These are phyloP conservation scores for Phytophthora pinifolia DNA, from an alignment of 352 stramenopile species.

Conservation along the genomic window DNA sequence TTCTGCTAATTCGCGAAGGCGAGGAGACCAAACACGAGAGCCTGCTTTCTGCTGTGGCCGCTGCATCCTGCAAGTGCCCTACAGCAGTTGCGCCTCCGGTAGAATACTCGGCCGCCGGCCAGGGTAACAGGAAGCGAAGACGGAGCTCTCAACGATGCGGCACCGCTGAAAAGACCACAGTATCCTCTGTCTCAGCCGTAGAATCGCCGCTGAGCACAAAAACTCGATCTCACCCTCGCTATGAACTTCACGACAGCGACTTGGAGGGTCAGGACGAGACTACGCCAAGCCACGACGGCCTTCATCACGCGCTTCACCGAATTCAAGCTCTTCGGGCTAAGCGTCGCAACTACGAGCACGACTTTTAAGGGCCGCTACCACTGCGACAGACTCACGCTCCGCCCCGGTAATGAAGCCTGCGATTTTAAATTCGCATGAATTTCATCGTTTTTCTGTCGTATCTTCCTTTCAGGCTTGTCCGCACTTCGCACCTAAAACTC, in stretches of 20 bases:
- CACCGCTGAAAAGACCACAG: background rate
- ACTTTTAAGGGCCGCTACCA: conserved; percentile 6
- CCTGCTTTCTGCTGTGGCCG: conserved; percentile 23
- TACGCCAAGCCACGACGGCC: conserved; percentile 18
- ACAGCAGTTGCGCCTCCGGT: conserved; percentile 1
- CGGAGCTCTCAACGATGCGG: conserved; percentile 1
- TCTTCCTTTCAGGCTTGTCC: too few species aligned
- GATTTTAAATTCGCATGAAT: conserved; percentile 22
- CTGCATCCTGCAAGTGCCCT: conserved; percentile 24
- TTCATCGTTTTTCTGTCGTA: conserved; percentile 35
- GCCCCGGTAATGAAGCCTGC: conserved; percentile 20
- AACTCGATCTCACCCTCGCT: conserved; percentile 4
- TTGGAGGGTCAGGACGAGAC: conserved; percentile 12
- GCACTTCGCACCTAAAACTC: conserved; percentile 23
- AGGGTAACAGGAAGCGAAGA: conserved; percentile 19
- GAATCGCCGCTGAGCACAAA: background rate
- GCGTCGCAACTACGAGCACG: conserved; percentile 26
- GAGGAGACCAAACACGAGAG: conserved; percentile 19
- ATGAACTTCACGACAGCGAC: conserved; percentile 4
- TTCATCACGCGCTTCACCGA: conserved; percentile 34
- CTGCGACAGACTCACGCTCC: background rate
- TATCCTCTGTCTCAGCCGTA: background rate
- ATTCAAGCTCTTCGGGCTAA: conserved; percentile 54
- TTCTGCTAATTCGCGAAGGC: conserved; percentile 14
- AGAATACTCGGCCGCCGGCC: background rate